Percentiles rank a stretch among this genome's conserved stretches.
Conservation (phyloP, 2,329 filamentous ascomycete species). For the Orbilia javanica region DNA sequence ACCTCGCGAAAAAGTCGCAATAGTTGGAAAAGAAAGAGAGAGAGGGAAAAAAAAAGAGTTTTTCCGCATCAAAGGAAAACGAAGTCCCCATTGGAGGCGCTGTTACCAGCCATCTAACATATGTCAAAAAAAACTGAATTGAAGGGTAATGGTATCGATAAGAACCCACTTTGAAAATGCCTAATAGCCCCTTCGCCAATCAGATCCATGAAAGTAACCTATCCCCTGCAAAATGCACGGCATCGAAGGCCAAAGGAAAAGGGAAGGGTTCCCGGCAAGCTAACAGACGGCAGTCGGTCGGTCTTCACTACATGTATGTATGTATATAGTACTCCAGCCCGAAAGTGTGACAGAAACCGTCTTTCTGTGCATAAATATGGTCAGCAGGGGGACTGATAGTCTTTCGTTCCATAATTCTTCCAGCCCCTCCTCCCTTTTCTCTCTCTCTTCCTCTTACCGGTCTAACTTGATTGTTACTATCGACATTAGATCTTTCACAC, state of each 20-base stretch:
- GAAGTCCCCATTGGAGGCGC: too few relatives aligned
- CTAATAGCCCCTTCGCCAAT: constrained; percentile 19
- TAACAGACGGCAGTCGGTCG: neutral
- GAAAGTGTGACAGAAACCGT: constrained; percentile 31
- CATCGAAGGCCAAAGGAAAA: neutral
- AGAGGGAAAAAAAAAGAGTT: neutral
- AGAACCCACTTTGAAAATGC: neutral
- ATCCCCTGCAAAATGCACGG: constrained; percentile 8
- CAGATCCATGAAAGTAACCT: neutral
- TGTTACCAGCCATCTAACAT: neutral
- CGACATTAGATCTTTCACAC: constrained; percentile 16
- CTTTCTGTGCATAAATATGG: constrained; percentile 28
- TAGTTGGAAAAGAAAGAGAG: neutral
- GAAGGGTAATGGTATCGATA: constrained; percentile 1
- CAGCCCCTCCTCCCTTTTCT: neutral
- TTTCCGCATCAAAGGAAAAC: constrained; percentile 2
- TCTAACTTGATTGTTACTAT: neutral
- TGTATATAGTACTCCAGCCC: neutral
- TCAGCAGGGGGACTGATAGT: constrained; percentile 2
- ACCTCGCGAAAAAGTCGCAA: neutral
- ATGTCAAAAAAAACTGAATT: neutral
- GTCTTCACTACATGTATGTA: too few relatives aligned
- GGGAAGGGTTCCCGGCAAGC: neutral
- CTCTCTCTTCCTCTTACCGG: neutral
- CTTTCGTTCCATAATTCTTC: neutral